Conservation (phyloP, 2,329 filamentous ascomycete genomes). For the Pezicula radicicola region DNA sequence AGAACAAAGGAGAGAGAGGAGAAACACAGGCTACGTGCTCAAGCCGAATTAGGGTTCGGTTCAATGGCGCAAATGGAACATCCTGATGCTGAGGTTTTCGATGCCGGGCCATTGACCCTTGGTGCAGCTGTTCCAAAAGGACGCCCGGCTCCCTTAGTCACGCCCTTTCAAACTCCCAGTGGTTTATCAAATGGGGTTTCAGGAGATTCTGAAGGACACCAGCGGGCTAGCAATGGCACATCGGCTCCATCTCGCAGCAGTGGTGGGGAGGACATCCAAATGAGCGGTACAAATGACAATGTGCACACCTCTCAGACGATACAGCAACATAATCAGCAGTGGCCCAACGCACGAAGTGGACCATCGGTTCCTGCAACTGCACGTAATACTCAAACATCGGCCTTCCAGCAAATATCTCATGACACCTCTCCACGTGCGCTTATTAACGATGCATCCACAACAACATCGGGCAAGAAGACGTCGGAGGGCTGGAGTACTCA, state of each 20-base stretch:
- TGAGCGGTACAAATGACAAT: slow-evolving; percentile 53
- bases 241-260: slow-evolving; percentile 38
- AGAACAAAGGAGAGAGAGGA: slow-evolving; percentile 58
- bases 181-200: slow-evolving; percentile 59
- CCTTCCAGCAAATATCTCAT: slow-evolving; percentile 52
- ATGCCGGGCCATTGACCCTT: slow-evolving; percentile 52
- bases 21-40: slow-evolving; percentile 50
- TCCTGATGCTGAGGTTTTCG: slow-evolving; percentile 24
- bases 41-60: slow-evolving; percentile 12
- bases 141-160: slow-evolving; percentile 20
- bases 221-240: slow-evolving; percentile 52
- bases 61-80: slow-evolving; percentile 47
- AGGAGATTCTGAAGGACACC: slow-evolving; percentile 35
- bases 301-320: slow-evolving; percentile 36
- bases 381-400: slow-evolving; percentile 57
- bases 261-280: slow-evolving; percentile 53
- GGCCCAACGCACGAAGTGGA: slow-evolving; percentile 38
- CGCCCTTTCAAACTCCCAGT: slow-evolving; percentile 44
- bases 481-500: slow-evolving; percentile 69
- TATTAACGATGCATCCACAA: slow-evolving; percentile 86
- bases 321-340: slow-evolving; percentile 44
- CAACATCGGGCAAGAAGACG: slow-evolving; percentile 77
- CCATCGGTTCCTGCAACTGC: slow-evolving; percentile 28
- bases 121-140: slow-evolving; percentile 61
- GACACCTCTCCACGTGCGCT: slow-evolving; percentile 56